Base-by-base conservation (phyloP, 495 filamentous ascomycete species). In the Podospora conica region DNA sequence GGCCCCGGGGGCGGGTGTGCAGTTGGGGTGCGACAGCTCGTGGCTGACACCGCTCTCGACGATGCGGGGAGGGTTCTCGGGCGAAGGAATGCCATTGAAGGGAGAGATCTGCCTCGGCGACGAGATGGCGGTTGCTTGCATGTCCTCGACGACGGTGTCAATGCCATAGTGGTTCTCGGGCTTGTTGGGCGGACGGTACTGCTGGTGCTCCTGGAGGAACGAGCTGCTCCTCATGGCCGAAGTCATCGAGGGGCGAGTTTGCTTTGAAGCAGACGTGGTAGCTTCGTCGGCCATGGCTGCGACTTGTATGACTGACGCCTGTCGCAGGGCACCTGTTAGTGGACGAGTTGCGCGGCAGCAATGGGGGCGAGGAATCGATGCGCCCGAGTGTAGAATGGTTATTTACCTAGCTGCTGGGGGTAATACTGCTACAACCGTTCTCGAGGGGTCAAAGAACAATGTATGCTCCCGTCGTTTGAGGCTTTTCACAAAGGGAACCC, bases 131-230 rank as follows among this genome's bases (percentile, higher is more conserved):
- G 70, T 65, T 12, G 71, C 69, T 60, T 76, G 74, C 31, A 80
- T 69, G 57, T 81, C 78, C 67, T 86, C 83, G 21, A 86, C 79
- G 18, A 84, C 82, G 27, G 81, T 82, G 66, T 84, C 83, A 59
- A 84, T 84, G 24, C 80, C 81, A 69, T 84, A 80, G 66, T 83
- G 80, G 64, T 73, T 78, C 58, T 85, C 83, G 23, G 72, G 75
- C 68, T 78, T 77, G 65, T 79, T 79, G 12, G 85, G 85, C 11
- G 88, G 84, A 61, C 88, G 89, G 69, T 91, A 91, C 67, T 91
- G 89, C 71, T 90, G 88, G 66, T 90, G 88, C 64, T 90, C 88
- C 58, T 86, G 81, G 40, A 91, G 82, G 75, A 88, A 90, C 33
- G 88, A 90, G 69, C 83, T 83, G 76, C 86, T 88, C 64, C 87